A percentile compares a stretch with the other conserved stretches of the same genome.
Conservation (phyloP, 202 grass and related monocot genomes). For the Panicum virgatum region DNA sequence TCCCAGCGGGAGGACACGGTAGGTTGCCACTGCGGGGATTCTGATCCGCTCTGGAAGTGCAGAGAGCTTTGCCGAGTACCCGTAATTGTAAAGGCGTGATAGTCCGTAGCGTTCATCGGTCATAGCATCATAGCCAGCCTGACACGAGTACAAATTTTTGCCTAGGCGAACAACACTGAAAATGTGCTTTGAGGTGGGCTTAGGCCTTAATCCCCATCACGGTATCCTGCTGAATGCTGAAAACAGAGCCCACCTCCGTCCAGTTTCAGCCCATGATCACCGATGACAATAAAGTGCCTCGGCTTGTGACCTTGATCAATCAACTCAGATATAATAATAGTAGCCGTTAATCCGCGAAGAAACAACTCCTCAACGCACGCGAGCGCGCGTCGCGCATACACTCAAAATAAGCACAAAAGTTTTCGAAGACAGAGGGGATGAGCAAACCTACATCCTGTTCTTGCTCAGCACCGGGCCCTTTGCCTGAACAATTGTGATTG, state of each 20-base stretch:
- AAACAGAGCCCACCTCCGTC: background rate
- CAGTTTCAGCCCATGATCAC: background rate
- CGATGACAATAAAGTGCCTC: background rate
- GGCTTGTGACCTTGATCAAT: background rate
- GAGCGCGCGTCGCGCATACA: background rate
- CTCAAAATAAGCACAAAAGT: background rate
- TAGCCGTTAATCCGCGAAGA: background rate
- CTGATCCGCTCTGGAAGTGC: background rate
- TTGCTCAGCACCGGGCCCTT: conserved; percentile 28
- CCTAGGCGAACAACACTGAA: background rate
- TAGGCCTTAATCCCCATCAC: background rate
- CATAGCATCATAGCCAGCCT: too few species aligned
- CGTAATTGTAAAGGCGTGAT: too few species aligned
- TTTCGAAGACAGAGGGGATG: background rate
- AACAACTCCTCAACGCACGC: background rate
- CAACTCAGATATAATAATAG: background rate
- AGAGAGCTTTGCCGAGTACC: too few species aligned
- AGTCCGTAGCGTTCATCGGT: too few species aligned
- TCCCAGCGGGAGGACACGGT: too few species aligned
- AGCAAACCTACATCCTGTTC: conserved; percentile 24
- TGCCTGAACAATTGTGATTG: background rate
- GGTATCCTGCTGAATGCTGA: background rate
- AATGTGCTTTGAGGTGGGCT: background rate
- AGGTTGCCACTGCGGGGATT: background rate
- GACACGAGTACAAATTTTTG: background rate